Evolutionary conservation across 164 flowering plant species (phyloP).

Genomic region (Sextonia rubra): DNA sequence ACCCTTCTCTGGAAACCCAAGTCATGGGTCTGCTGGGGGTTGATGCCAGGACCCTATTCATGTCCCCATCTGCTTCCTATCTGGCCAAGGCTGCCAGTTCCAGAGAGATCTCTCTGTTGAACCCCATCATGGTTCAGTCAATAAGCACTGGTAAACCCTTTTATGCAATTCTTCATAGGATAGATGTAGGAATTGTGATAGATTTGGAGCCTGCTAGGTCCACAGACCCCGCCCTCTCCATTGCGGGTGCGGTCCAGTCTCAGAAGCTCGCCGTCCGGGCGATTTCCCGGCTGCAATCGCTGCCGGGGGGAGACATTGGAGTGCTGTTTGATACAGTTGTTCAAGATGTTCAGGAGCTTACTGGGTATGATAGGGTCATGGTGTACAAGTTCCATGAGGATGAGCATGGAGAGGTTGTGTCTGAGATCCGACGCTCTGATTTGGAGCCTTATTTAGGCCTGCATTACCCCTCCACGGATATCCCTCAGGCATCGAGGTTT

Average conservation of each 20-base stretch:
- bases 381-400: constrained; percentile 80
- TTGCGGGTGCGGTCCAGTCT: constrained; percentile 62
- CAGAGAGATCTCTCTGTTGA: constrained; percentile 52
- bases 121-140: constrained; percentile 65
- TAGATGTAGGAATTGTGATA: constrained; percentile 62
- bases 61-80: constrained; percentile 41
- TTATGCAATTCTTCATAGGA: constrained; percentile 67
- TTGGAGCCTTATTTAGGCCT: constrained; percentile 68
- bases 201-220: constrained; percentile 66
- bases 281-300: constrained; percentile 62
- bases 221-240: constrained; percentile 41
- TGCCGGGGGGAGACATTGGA: constrained; percentile 58
- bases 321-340: constrained; percentile 56
- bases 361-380: constrained; percentile 81
- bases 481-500: constrained; percentile 77
- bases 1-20: constrained; percentile 1
- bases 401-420: constrained; percentile 73
- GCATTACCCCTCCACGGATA: constrained; percentile 72
- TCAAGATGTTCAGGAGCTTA: constrained; percentile 56
- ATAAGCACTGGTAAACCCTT: constrained; percentile 46
- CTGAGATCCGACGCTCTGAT: constrained; percentile 61
- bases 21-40: constrained; percentile 44
- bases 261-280: constrained; percentile 73
- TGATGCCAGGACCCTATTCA: constrained; percentile 59
- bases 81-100: constrained; percentile 47